Evolutionary conservation across 257 asterid genomes (phyloP).

Genomic region (Lycium ferocissimum): DNA sequence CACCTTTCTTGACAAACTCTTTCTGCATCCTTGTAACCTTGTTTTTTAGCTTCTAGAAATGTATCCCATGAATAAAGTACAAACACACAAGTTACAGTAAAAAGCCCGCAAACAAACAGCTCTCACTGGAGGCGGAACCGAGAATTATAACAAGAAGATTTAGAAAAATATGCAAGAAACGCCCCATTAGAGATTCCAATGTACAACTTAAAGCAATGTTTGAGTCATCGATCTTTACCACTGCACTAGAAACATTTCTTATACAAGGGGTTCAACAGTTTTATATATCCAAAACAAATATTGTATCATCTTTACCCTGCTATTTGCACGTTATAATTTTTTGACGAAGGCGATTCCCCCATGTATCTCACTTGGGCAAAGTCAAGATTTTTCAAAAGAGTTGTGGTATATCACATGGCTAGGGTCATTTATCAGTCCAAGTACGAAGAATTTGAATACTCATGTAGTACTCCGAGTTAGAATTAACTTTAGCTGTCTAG

Average conservation of each 20-base stretch:
- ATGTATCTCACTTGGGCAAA: no score
- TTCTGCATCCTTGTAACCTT: background rate
- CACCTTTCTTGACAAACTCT: background rate
- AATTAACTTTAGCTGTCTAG: background rate
- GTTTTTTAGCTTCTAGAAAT: no score
- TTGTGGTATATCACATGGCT: no score
- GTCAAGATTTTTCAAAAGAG: no score
- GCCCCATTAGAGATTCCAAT: background rate
- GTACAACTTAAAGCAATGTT: background rate
- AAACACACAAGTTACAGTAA: background rate
- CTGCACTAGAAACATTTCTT: no score
- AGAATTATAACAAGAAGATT: no score
- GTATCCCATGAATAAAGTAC: background rate
- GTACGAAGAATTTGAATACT: no score
- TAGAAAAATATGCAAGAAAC: no score
- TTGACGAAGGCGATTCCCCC: background rate
- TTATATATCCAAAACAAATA: background rate
- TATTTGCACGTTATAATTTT: background rate
- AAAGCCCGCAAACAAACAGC: background rate
- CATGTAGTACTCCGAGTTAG: no score
- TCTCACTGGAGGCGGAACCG: no score
- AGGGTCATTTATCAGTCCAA: no score
- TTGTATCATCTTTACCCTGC: background rate
- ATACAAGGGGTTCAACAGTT: background rate
- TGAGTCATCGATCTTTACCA: background rate